Conservation (phyloP, 306 rosid species). For the Rosa persica region DNA sequence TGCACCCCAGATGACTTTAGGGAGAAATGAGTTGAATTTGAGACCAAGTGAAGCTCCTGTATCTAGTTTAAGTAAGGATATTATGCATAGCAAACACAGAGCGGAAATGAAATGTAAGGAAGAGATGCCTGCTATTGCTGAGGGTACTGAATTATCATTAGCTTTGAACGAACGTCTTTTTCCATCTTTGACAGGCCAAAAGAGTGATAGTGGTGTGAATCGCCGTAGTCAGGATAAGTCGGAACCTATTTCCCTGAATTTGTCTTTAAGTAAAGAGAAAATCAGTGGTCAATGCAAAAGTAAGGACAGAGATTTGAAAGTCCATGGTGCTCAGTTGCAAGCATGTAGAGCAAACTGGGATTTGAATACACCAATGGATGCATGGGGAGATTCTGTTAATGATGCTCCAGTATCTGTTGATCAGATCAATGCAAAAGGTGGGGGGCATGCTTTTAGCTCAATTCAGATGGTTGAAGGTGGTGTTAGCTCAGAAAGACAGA, state of each 20-base stretch:
- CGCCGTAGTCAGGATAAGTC: conserved; percentile 29
- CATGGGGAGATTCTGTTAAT: conserved; percentile 67
- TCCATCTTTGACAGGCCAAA: conserved; percentile 35
- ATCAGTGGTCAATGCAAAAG: conserved; percentile 31
- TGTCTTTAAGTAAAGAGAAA: conserved; percentile 64
- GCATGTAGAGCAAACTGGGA: conserved; percentile 92
- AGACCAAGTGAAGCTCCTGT: conserved; percentile 48
- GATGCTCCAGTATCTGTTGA: conserved; percentile 36
- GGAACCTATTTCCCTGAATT: conserved; percentile 50
- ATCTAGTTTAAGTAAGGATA: conserved; percentile 36
- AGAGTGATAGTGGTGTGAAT: conserved; percentile 27
- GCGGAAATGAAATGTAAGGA: conserved; percentile 38
- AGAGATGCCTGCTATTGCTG: conserved; percentile 36
- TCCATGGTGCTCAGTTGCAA: conserved; percentile 26
- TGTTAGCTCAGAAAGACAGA: conserved; percentile 28
- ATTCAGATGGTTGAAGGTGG: conserved; percentile 26
- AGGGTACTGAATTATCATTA: conserved; percentile 47
- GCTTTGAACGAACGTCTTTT: conserved; percentile 42
- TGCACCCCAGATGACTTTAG: conserved; percentile 30
- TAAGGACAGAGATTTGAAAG: conserved; percentile 29
- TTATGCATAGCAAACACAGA: conserved; percentile 26
- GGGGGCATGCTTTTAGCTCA: conserved; percentile 25
- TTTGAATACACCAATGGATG: conserved; percentile 92
- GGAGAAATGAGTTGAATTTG: conserved; percentile 42
- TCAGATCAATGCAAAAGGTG: conserved; percentile 28